Evolutionary conservation across 192 early-diverging fungal species (phyloP), one percentile per base, ranked within the genome.

Genomic region (Chytriomyces hyalinus): DNA sequence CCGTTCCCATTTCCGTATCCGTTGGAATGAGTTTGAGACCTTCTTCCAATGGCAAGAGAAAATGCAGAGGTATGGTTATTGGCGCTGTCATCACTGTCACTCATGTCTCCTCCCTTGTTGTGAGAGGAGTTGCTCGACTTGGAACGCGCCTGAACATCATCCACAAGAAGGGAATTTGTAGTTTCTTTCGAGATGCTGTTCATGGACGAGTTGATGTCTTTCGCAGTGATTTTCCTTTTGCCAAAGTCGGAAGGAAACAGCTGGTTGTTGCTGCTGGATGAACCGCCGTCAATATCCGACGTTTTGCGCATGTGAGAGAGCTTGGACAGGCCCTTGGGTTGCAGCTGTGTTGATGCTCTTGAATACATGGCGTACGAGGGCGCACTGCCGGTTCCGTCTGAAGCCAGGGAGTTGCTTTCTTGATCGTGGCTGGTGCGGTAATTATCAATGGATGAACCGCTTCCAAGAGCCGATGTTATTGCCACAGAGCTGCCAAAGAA

Each of bases 151-250:
- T 36, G 36, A 36, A 64, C 11, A 24, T 24, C 20, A 11, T 28
- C 62, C 28, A 13, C 62, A 13, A 28, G 13, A 13, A 64, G 62
- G 62, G 62, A 24, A 11, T 3, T 64, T 17, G 17, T 26, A 22
- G 28, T 64, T 24, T 28, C 26, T 28, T 26, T 28, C 15, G 20
- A 24, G 6, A 28, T 13, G 20, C 20, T 24, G 26, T 64, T 26
- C 2, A 26, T 13, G 17, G 17, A 17, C 10, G n/a, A 47, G 65
- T 67, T 67, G 65, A 67, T 67, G 65, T 67, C 65, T 67, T 67
- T 67, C 13, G 65, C 65, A 22, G 65, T 67, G 43, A 67, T 67
- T 67, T 67, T 67, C 6, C 7, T 8, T 13, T 46, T 43, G 22
- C 44, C 44, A 36, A 36, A 36, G 36, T 36, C 36, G 36, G 36